Percentiles rank a stretch among this genome's conserved stretches.
These are phyloP conservation scores for Chlamydomonas sp. DNA, from an alignment of 139 green algal genomes.

Conservation along the genomic window DNA sequence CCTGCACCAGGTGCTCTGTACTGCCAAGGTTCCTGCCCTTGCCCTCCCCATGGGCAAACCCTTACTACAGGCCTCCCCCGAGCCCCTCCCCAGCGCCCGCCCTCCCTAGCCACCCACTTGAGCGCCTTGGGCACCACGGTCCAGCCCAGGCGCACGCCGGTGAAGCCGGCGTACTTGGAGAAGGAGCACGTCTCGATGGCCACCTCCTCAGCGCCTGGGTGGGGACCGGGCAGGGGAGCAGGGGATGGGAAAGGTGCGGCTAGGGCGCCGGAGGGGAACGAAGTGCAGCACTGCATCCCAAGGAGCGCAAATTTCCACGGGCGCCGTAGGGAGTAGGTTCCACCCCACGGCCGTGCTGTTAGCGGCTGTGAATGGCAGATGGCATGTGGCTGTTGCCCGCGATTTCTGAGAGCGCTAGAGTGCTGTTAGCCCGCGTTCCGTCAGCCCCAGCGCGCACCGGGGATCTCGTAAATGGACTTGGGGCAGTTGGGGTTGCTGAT, in stretches of 20 bases:
- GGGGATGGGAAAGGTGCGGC: background rate
- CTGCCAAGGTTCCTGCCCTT: too few relatives aligned
- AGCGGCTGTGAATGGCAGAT: too few relatives aligned
- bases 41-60: too few relatives aligned
- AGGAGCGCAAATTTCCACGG: too few relatives aligned
- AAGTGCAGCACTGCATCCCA: too few relatives aligned
- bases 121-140: conserved; percentile 93
- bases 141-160: conserved; percentile 97
- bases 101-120: background rate
- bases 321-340: too few relatives aligned
- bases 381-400: too few relatives aligned
- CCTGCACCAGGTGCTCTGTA: too few relatives aligned
- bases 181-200: conserved; percentile 96
- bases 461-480: conserved; percentile 98
- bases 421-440: too few relatives aligned
- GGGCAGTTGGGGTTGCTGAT: conserved; percentile 94
- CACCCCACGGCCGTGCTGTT: too few relatives aligned
- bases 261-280: too few relatives aligned
- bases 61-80: background rate
- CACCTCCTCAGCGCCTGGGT: conserved; percentile 84
- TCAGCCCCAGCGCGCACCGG: conserved; percentile 28
- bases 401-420: too few relatives aligned
- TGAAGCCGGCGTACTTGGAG: conserved; percentile 99
- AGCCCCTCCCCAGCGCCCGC: background rate
- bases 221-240: background rate